Conservation (phyloP, 495 filamentous ascomycete genomes). For the Penicillium antarcticum region DNA sequence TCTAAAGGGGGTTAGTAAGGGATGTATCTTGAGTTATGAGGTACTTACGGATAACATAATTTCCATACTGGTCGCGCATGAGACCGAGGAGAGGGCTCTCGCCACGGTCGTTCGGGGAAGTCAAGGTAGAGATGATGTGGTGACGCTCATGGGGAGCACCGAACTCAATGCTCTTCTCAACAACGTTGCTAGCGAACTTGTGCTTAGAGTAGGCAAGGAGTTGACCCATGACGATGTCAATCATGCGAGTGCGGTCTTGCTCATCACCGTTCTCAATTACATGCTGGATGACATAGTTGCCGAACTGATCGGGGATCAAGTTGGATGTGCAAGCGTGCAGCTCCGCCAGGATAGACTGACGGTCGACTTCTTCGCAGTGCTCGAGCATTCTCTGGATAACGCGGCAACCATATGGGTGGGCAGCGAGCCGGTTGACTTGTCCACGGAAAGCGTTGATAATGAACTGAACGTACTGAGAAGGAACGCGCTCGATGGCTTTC, state of each 20-base stretch:
- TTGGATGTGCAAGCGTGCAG: constrained; percentile 66
- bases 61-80: constrained; percentile 91
- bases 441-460: constrained; percentile 82
- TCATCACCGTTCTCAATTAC: constrained; percentile 79
- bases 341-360: constrained; percentile 69
- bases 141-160: constrained; percentile 66
- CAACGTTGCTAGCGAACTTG: constrained; percentile 96
- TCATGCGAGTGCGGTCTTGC: constrained; percentile 70
- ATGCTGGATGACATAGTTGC: constrained; percentile 97
- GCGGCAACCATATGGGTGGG: constrained; percentile 84
- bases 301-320: constrained; percentile 86
- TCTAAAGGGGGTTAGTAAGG: constrained; percentile 48
- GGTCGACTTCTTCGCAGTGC: constrained; percentile 70
- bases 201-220: constrained; percentile 81
- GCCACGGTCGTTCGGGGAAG: constrained; percentile 56
- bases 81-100: constrained; percentile 66
- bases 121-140: constrained; percentile 67
- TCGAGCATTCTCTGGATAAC: constrained; percentile 94
- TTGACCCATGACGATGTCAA: constrained; percentile 67
- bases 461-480: constrained; percentile 77
- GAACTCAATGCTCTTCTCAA: constrained; percentile 86
- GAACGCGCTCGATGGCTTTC: constrained; percentile 87
- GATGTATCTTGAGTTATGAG: neutral
- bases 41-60: constrained; percentile 95
- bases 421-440: constrained; percentile 73